Base-by-base conservation (phyloP, 2,329 filamentous ascomycete genomes). In the Endocalyx cinctus region DNA sequence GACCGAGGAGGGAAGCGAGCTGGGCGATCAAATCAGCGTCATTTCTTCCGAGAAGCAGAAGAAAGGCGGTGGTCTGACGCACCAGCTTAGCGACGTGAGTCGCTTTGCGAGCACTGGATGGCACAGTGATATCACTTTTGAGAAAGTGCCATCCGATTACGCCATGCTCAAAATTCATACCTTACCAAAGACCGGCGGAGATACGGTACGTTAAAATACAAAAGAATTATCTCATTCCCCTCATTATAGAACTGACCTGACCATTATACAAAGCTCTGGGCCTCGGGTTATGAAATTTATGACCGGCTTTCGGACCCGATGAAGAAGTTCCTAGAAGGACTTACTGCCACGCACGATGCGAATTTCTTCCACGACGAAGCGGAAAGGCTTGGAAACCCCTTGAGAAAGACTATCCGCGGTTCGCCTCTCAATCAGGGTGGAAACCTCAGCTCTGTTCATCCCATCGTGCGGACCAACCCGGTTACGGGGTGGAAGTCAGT, bases 381-480 rank as follows among this genome's bases (percentile, higher is more conserved):
- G 10, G 55, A 56, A 30, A 55, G 64, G 8, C 57, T 72, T 1
- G 70, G 70, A 8, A 63, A 67, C 43, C 62, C 63, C 4, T 51
- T 72, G 7, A 59, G 65, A 17, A 57, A 63, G 7, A 61, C 51
- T 4, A 45, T 63, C 34, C 62, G 72, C 6, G 77, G 77, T 2
- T 70, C 70, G 1, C 74, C 74, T 1, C 59, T 77, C 37, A 82
- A 82, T 44, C 59, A 72, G 14, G 77, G 77, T 26, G 57, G 58
- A 4, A 62, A 66, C 16, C 61, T 81, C 22, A 55, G 52, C 25
- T 67, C 75, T 1, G 59, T 64, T 3, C 70, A 74, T 46, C 74
- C 74, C 2, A 57, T 78, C 3, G 60, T 79, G 26, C 66, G 77
- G 3, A 79, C 75, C 5, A 80, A 81, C 46, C 77, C 72, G 3